Conservation (phyloP, 164 flowering plant species). For the Saururus chinensis region DNA sequence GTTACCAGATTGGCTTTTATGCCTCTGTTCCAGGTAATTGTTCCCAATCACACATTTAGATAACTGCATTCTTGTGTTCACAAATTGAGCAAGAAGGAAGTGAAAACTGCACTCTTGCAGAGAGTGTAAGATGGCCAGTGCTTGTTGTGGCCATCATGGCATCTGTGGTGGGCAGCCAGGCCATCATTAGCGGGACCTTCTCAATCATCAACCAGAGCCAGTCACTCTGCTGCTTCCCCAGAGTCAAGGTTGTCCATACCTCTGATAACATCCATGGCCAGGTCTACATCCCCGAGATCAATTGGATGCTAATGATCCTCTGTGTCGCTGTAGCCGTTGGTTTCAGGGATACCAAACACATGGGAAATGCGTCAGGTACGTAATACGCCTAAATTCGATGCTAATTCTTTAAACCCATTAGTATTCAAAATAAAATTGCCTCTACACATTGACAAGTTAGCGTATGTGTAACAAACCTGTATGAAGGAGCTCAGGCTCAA, state of each 20-base stretch:
- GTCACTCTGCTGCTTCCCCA: constrained; percentile 86
- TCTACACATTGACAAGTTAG: no score
- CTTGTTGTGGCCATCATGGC: constrained; percentile 76
- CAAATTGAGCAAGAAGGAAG: not conserved
- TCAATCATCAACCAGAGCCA: constrained; percentile 97
- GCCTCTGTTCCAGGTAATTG: constrained; percentile 75
- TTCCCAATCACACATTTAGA: no score
- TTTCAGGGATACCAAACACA: constrained; percentile 79
- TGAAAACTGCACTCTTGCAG: constrained; percentile 22
- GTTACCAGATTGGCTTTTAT: constrained; percentile 58
- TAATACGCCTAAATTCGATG: no score
- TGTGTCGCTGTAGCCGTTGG: constrained; percentile 91
- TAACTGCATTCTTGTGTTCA: not conserved
- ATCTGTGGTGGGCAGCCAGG: constrained; percentile 95
- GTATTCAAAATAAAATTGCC: no score
- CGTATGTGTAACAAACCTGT: no score
- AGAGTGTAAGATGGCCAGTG: constrained; percentile 72
- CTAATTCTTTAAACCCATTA: no score
- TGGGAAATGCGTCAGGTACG: constrained; percentile 86
- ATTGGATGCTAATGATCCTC: constrained; percentile 92
- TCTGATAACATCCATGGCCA: constrained; percentile 90
- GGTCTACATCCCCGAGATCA: constrained; percentile 88
- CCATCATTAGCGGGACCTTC: constrained; percentile 94
- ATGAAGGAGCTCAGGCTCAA: no score
- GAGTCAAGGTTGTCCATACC: constrained; percentile 89